A percentile compares a stretch with the other conserved stretches of the same genome.
Conservation (phyloP, 352 stramenopile genomes). For the Phytophthora europaea region DNA sequence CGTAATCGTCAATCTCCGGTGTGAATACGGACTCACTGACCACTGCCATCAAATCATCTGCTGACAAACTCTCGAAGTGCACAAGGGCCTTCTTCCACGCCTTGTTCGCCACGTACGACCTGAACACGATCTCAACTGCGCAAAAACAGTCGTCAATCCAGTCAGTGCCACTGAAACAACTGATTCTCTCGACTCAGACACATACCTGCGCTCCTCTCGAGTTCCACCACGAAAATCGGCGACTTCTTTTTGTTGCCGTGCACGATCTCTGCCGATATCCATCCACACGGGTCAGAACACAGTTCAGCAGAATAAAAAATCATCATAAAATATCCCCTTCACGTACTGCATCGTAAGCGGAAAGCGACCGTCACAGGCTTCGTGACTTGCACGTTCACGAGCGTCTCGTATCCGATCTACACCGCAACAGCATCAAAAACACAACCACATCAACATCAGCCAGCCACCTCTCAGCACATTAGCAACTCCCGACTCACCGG, state of each 20-base stretch:
- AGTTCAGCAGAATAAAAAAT: not conserved
- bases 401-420: slow-evolving; percentile 72
- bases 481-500: slow-evolving; percentile 33
- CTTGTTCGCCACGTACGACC: slow-evolving; percentile 80
- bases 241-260: slow-evolving; percentile 84
- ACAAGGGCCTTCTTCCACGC: slow-evolving; percentile 85
- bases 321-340: not conserved
- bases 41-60: slow-evolving; percentile 54
- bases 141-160: slow-evolving; percentile 9
- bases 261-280: slow-evolving; percentile 61
- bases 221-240: slow-evolving; percentile 80
- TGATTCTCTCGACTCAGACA: not conserved
- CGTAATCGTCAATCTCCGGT: slow-evolving; percentile 27
- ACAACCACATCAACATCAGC: not conserved
- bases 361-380: slow-evolving; percentile 46
- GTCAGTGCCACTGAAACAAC: not conserved
- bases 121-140: slow-evolving; percentile 73
- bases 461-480: not conserved
- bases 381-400: slow-evolving; percentile 61
- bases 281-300: not conserved
- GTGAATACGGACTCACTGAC: slow-evolving; percentile 37
- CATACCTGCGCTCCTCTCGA: slow-evolving; percentile 65
- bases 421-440: not conserved
- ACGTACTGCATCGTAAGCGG: slow-evolving; percentile 67
- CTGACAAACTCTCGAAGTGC: slow-evolving; percentile 73